These are phyloP conservation scores for Glycine latifolia DNA, from an alignment of 306 rosid genomes.

Conservation along the genomic window DNA sequence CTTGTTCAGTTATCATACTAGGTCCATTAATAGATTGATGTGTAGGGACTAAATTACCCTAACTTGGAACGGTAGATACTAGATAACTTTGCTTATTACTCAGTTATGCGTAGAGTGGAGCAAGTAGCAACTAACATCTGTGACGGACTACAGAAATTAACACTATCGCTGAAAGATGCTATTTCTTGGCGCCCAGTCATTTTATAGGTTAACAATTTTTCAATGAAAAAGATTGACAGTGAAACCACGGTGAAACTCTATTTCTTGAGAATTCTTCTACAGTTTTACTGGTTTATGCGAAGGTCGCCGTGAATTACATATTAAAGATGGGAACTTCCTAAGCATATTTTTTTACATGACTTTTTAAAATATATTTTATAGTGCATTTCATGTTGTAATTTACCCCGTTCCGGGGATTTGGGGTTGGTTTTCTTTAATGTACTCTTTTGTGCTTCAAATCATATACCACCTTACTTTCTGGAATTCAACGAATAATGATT, in stretches of 20 bases:
- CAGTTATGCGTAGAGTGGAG: constrained; percentile 30
- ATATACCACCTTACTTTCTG: neutral
- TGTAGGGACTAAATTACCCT: neutral
- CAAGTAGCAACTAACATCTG: constrained; percentile 23
- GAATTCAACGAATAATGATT: constrained; percentile 17
- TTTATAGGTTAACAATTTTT: constrained; percentile 23
- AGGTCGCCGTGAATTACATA: neutral
- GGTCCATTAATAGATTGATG: neutral
- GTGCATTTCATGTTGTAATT: constrained; percentile 29
- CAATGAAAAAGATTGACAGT: constrained; percentile 21
- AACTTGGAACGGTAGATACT: neutral
- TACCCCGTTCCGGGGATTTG: neutral
- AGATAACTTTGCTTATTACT: constrained; percentile 26
- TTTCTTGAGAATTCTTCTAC: constrained; percentile 36
- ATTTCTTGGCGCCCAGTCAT: constrained; percentile 37
- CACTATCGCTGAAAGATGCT: constrained; percentile 23
- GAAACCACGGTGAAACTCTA: neutral
- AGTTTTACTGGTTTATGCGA: constrained; percentile 31
- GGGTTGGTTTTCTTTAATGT: neutral
- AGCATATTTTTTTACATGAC: no score
- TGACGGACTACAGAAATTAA: constrained; percentile 22
- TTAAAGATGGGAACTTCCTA: no score
- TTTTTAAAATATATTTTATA: no score
- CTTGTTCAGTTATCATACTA: no score
- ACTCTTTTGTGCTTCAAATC: constrained; percentile 29